Evolutionary conservation across 2,329 filamentous ascomycete genomes (phyloP), one percentile per base, ranked within the genome.

Genomic region (Pseudopyrenochaeta lycopersici): DNA sequence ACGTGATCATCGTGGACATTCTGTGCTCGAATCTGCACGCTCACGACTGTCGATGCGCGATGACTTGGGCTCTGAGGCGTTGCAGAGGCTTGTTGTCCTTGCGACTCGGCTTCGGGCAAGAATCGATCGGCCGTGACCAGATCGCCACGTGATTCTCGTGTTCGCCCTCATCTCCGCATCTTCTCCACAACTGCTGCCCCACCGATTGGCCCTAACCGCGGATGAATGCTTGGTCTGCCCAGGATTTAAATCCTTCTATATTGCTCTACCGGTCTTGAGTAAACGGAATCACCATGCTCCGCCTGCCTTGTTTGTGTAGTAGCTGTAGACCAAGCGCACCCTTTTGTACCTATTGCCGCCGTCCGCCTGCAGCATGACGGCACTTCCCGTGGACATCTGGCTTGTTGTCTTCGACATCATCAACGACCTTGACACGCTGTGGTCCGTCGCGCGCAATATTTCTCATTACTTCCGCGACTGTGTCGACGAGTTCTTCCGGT

Each of bases 1-100:
- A 79, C 23, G 76, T 79, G 50, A 77, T 77, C 68, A 78, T 77
- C 20, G 70, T 74, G 40, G 74, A 76, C 76, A 78, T 77, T 9
- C 50, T 58, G 58, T 48, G 49, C 56, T 23, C 41, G 49, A 27
- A 30, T 35, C 32, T 15, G 46, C 30, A 52, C 46, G 58, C 47
- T 55, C 43, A 36, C 42, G 38, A 49, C 45, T 43, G 43, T 46
- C 35, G 39, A 33, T 29, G 44, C 21, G 51, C 46, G 33, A 54
- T 53, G 47, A 36, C 49, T 41, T n/a, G 56, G 50, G 54, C 41
- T 47, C 41, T 31, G 40, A 57, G 49, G 51, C 57, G 54, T 46
- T 48, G 50, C 36, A 53, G 38, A 46, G 56, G 60, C 59, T 58
- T 49, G 60, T 31, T 51, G 58, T 62, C 55, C 60, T 62, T 49